Percentiles rank a stretch among this genome's conserved stretches.
Evolutionary conservation across 2,329 filamentous ascomycete genomes (phyloP).

Genomic region (Calonectria montana): DNA sequence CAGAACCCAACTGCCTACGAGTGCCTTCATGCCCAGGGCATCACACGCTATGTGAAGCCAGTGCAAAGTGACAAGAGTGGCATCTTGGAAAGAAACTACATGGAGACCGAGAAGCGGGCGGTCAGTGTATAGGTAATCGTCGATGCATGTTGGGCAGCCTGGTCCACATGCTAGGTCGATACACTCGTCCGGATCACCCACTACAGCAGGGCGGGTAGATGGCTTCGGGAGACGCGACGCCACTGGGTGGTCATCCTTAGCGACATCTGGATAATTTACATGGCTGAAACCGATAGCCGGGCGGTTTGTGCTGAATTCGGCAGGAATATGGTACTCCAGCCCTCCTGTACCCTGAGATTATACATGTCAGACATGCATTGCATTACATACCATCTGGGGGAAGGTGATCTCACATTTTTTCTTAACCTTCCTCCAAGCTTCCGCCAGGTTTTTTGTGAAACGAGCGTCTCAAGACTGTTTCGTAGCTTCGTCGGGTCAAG

Average conservation of each 20-base stretch:
- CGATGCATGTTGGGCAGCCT: conserved; percentile 10
- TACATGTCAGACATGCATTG: background rate
- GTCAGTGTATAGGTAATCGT: conserved; percentile 13
- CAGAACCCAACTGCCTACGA: conserved; percentile 3
- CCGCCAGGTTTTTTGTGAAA: conserved; percentile 9
- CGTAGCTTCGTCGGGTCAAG: conserved; percentile 25
- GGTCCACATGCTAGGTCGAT: conserved; percentile 17
- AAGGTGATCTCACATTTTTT: conserved; percentile 16
- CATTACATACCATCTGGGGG: background rate
- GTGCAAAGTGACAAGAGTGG: conserved; percentile 10
- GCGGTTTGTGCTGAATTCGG: conserved; percentile 5
- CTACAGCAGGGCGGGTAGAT: background rate
- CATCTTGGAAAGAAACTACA: conserved; percentile 14
- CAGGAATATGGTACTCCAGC: conserved; percentile 18
- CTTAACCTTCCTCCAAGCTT: conserved; percentile 21
- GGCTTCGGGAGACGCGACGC: conserved; percentile 19
- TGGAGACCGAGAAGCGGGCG: conserved; percentile 12
- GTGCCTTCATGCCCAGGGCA: conserved; percentile 6
- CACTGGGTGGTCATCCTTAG: conserved; percentile 14
- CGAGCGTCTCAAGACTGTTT: conserved; percentile 15
- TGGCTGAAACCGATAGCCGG: conserved; percentile 19
- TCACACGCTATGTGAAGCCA: conserved; percentile 14
- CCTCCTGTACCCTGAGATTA: background rate
- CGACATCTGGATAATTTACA: conserved; percentile 8
- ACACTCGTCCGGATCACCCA: conserved; percentile 8